These are phyloP conservation scores for Sarcodon sp. DNA, from an alignment of 768 basidiomycete species.

Conservation along the genomic window DNA sequence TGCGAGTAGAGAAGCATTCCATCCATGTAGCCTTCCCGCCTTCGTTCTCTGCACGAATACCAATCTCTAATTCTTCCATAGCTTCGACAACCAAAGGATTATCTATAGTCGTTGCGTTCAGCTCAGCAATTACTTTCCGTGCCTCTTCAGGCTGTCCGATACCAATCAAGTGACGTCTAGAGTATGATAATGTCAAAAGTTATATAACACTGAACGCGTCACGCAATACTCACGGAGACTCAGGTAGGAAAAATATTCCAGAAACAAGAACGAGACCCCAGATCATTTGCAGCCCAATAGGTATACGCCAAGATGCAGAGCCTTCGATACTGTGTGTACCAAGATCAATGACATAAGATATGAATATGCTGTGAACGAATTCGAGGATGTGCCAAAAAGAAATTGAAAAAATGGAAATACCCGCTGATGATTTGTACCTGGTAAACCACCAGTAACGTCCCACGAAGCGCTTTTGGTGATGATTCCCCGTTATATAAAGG, in stretches of 20 bases:
- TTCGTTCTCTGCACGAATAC: conserved; percentile 61
- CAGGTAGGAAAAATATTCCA: conserved; percentile 66
- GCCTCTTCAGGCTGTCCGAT: conserved; percentile 40
- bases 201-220: background rate
- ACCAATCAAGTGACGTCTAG: conserved; percentile 59
- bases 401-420: conserved; percentile 18
- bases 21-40: conserved; percentile 71
- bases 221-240: conserved; percentile 49
- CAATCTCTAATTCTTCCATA: conserved; percentile 52
- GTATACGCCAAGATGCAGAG: conserved; percentile 62
- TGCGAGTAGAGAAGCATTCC: conserved; percentile 63
- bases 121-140: conserved; percentile 43
- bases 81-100: conserved; percentile 45
- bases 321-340: conserved; percentile 41
- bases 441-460: conserved; percentile 59
- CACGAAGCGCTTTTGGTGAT: conserved; percentile 62
- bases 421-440: conserved; percentile 68
- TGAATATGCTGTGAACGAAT: conserved; percentile 37
- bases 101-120: conserved; percentile 49
- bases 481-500: conserved; percentile 67
- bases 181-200: background rate
- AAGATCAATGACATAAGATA: conserved; percentile 61
- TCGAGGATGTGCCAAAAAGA: background rate
- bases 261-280: conserved; percentile 58
- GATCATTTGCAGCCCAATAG: conserved; percentile 58